Evolutionary conservation across 163 green algal species (phyloP).

Genomic region (Scenedesmus sp.): DNA sequence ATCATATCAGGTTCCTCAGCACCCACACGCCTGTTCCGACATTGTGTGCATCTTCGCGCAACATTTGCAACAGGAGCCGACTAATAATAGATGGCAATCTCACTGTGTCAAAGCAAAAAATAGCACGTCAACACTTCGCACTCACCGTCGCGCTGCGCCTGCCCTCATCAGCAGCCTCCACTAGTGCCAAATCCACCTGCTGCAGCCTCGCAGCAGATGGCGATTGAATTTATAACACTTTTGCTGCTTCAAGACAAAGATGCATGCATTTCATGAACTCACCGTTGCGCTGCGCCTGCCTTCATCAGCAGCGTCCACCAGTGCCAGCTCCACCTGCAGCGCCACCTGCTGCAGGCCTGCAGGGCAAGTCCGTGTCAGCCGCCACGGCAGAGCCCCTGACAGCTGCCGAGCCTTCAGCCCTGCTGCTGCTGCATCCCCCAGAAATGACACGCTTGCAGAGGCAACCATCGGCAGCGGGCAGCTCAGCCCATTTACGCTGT

Average conservation of each 20-base stretch:
- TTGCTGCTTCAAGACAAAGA: background rate
- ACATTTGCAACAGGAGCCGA: too few relatives aligned
- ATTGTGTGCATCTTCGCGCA: too few relatives aligned
- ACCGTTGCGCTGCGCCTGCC: background rate
- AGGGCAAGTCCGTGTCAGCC: constrained; percentile 11
- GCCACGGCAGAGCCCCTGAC: constrained; percentile 23
- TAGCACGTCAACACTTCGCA: too few relatives aligned
- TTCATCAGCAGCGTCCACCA: constrained; percentile 36
- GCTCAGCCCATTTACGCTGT: constrained; percentile 65
- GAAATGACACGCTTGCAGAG: constrained; percentile 16
- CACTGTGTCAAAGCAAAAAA: too few relatives aligned
- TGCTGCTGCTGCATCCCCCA: background rate
- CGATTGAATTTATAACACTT: background rate
- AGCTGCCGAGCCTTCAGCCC: constrained; percentile 12
- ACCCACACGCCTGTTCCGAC: too few relatives aligned
- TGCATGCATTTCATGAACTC: background rate
- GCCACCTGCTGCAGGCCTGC: background rate
- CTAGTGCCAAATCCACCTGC: too few relatives aligned
- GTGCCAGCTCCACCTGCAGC: constrained; percentile 8
- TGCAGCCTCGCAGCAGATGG: too few relatives aligned
- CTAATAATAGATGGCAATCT: too few relatives aligned
- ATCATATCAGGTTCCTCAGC: too few relatives aligned
- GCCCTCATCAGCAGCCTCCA: too few relatives aligned
- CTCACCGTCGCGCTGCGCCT: too few relatives aligned
- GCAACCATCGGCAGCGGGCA: constrained; percentile 76